Evolutionary conservation across 78 protist genomes (phyloP), one percentile per base, ranked within the genome.

Genomic region (Polysphondylium violaceum): DNA sequence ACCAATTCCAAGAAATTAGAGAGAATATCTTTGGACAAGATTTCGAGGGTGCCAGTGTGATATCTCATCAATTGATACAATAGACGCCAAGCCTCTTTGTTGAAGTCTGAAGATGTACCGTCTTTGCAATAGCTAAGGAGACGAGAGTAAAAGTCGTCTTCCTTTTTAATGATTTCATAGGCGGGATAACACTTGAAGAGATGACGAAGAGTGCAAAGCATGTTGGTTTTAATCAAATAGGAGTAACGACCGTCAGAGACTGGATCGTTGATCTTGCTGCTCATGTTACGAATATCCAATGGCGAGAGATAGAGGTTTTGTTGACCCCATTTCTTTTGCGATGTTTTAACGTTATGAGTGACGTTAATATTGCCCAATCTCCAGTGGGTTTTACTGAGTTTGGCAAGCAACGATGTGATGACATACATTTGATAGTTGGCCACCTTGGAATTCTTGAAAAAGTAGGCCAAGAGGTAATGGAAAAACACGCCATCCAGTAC

Each of bases 11-110:
- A 19, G 77, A 81, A 81, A 12, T 47, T 25, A 25, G 17, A 2
- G 1, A 81, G 50, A 6, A 50, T 61, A 17, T 65, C 77, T 44
- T 81, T 81, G 33, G 36, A 17, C 44, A 81, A 33, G 3, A 35
- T 50, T 19, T 81, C 89, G 33, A 81, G n/a, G 23, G 89, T 81
- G 41, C 89, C 89, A 56, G 21, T 61, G 35, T 81, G 89, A 55
- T 81, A 59, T 58, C 61, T 81, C 38, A 33, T 81, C 19, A 68
- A 33, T 58, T 81, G 76, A 64, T 81, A 81, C 7, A 81, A 36
- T 33, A 81, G 33, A 25, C 72, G 17, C 89, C 89, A 81, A 6
- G 89, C 76, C 50, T 81, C 77, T 8, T 77, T 56, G 33, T 64
- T 81, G 53, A 76, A 63, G 0, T 60, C 75, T 23, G 59, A 25